Evolutionary conservation across 805 yeast species (phyloP).

Genomic region (Metschnikowia kunwiensis): DNA sequence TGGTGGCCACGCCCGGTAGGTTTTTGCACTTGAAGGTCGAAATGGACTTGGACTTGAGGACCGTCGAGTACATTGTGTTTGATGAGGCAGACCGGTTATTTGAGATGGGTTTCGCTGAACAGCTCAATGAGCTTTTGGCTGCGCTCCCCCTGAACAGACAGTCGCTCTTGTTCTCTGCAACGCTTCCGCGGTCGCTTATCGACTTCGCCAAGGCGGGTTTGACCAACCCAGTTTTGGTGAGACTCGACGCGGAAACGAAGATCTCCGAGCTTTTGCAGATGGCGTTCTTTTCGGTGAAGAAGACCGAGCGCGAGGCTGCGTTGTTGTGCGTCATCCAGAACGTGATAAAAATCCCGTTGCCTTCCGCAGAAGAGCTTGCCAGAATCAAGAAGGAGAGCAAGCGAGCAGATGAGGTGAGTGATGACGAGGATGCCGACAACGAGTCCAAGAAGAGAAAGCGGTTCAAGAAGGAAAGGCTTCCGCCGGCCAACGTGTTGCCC

Average conservation of each 20-base stretch:
- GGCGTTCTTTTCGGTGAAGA: conserved; percentile 79
- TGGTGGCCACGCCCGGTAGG: conserved; percentile 97
- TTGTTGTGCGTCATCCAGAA: conserved; percentile 74
- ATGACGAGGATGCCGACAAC: conserved; percentile 34
- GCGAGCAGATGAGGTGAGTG: conserved; percentile 42
- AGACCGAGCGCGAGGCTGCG: conserved; percentile 86
- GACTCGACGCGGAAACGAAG: conserved; percentile 90
- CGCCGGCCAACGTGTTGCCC: conserved; percentile 81
- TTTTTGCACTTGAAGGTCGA: conserved; percentile 93
- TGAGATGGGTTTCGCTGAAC: conserved; percentile 95
- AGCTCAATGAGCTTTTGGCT: conserved; percentile 82
- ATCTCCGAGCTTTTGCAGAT: conserved; percentile 87
- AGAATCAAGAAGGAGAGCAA: conserved; percentile 52
- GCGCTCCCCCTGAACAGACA: conserved; percentile 82
- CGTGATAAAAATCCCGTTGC: conserved; percentile 78
- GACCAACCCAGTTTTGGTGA: conserved; percentile 84
- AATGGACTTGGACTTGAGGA: conserved; percentile 80
- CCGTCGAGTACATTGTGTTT: conserved; percentile 86
- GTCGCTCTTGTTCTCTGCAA: conserved; percentile 88
- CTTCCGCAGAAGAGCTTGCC: conserved; percentile 64
- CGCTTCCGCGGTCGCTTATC: conserved; percentile 86
- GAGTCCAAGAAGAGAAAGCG: conserved; percentile 30
- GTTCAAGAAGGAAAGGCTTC: conserved; percentile 54
- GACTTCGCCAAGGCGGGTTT: conserved; percentile 98
- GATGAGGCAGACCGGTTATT: conserved; percentile 97